Evolutionary conservation across 2,329 filamentous ascomycete genomes (phyloP).

Genomic region (Trichoderma koningiopsis): DNA sequence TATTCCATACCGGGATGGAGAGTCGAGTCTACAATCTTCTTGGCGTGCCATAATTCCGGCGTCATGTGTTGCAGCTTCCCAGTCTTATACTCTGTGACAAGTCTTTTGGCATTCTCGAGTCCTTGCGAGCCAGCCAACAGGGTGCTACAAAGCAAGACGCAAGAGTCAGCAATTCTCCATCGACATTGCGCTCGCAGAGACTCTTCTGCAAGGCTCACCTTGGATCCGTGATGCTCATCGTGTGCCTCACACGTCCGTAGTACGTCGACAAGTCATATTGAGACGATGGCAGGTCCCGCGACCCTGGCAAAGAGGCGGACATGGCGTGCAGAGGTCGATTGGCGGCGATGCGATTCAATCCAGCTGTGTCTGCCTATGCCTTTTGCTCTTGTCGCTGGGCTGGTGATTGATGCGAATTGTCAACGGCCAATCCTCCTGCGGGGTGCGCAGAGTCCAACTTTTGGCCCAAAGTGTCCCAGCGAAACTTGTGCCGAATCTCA

Average conservation of each 20-base stretch:
- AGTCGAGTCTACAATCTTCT: slow-evolving; percentile 96
- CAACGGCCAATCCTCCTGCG: slow-evolving; percentile 11
- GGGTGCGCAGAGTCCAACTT: slow-evolving; percentile 19
- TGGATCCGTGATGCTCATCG: slow-evolving; percentile 87
- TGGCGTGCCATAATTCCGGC: slow-evolving; percentile 88
- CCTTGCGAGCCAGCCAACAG: slow-evolving; percentile 76
- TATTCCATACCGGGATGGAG: slow-evolving; percentile 78
- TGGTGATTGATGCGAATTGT: neutral
- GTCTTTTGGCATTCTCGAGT: slow-evolving; percentile 80
- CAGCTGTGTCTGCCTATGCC: neutral
- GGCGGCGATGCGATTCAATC: neutral
- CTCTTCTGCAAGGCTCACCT: slow-evolving; percentile 69
- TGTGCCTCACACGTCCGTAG: slow-evolving; percentile 90
- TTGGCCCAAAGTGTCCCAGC: slow-evolving; percentile 18
- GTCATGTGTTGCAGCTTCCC: slow-evolving; percentile 80
- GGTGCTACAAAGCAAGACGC: slow-evolving; percentile 59
- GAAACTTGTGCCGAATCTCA: slow-evolving; percentile 24
- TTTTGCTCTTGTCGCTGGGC: neutral
- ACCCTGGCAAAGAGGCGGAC: slow-evolving; percentile 67
- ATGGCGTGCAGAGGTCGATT: slow-evolving; percentile 43
- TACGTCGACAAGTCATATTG: slow-evolving; percentile 93
- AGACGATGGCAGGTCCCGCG: slow-evolving; percentile 83
- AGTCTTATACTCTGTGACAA: slow-evolving; percentile 84
- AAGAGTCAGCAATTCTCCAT: neutral
- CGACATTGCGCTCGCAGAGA: no score